Evolutionary conservation across 352 stramenopile genomes (phyloP).

Genomic region (Globisporangium megalacanthum): DNA sequence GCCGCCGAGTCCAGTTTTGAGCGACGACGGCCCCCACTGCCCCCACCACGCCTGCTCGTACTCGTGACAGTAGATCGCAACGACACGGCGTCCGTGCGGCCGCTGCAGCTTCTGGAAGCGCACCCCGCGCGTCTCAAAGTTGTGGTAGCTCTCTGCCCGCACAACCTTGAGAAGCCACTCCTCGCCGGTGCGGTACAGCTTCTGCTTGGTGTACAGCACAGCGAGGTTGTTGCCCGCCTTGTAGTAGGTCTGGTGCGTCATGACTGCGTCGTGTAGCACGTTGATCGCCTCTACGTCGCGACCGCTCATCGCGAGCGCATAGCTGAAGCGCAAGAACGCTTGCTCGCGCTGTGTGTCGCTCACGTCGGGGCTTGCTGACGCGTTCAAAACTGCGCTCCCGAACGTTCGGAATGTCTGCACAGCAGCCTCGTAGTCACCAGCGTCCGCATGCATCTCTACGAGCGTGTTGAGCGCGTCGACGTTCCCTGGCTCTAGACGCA

Average conservation of each 20-base stretch:
- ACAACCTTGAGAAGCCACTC: constrained; percentile 25
- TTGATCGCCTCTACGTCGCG: constrained; percentile 24
- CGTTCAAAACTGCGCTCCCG: constrained; percentile 11
- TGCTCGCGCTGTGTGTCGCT: constrained; percentile 20
- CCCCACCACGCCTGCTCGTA: constrained; percentile 90
- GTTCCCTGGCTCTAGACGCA: constrained; percentile 19
- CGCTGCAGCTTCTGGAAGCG: constrained; percentile 26
- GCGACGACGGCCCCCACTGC: constrained; percentile 78
- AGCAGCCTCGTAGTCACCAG: constrained; percentile 1
- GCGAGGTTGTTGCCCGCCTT: constrained; percentile 47
- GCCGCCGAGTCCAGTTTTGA: constrained; percentile 68
- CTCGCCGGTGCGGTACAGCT: constrained; percentile 27
- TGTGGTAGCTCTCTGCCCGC: constrained; percentile 23
- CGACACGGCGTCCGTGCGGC: constrained; percentile 20
- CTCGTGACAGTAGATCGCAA: constrained; percentile 91
- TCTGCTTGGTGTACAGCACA: constrained; percentile 26
- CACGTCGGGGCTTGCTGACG: background rate
- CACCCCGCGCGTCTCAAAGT: constrained; percentile 21
- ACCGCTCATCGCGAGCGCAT: constrained; percentile 23
- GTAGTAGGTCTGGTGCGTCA: constrained; percentile 28
- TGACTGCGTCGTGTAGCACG: constrained; percentile 22
- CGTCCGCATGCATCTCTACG: constrained; percentile 16
- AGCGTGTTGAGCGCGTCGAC: constrained; percentile 22
- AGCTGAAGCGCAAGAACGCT: constrained; percentile 34
- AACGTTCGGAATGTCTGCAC: constrained; percentile 21